Evolutionary conservation across 2,329 filamentous ascomycete genomes (phyloP), one percentile per base, ranked within the genome.

Genomic region (Epichloe gansuensis): DNA sequence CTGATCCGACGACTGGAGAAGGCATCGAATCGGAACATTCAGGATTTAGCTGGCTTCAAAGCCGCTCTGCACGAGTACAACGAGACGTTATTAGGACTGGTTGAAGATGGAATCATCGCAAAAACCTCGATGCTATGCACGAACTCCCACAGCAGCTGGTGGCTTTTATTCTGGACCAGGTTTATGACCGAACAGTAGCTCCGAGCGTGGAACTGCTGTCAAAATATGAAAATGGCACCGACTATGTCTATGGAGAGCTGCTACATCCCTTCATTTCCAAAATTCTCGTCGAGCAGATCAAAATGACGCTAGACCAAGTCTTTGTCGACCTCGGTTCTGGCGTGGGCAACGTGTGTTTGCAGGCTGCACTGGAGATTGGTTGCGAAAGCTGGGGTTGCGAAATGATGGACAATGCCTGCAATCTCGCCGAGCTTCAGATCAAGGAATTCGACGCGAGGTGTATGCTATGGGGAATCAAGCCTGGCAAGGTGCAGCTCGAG

Each of bases 361-460:
- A 98, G 67, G 90, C 91, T 2, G 93, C 93, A 0, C 78, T 98
- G 21, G 88, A 98, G 67, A 83, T 91, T 50, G 93, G 93, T 17
- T 95, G 90, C 66, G 89, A 95, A 65, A 91, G 86, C 67, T 96
- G 90, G 85, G 93, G 93, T 31, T 95, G 91, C 62, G 93, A 98
- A 68, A 88, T 94, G 77, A 95, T 96, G 89, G 78, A 85, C 53
- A 94, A 93, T 56, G 88, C 91, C 2, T 91, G 86, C 71, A 82
- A 84, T 52, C 78, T 95, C 35, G 93, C 89, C 7, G 81, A 86
- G 28, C 77, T 83, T 28, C 93, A 97, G 68, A 78, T 86, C 58
- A 76, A 78, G 38, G 93, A 98, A 67, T 95, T 98, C 61, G 75
- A 77, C 53, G 82, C 87, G n/a, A 81, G 93, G 38, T 91, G 89